These are phyloP conservation scores for Vigna trinervia DNA, from an alignment of 306 rosid genomes.

Conservation along the genomic window DNA sequence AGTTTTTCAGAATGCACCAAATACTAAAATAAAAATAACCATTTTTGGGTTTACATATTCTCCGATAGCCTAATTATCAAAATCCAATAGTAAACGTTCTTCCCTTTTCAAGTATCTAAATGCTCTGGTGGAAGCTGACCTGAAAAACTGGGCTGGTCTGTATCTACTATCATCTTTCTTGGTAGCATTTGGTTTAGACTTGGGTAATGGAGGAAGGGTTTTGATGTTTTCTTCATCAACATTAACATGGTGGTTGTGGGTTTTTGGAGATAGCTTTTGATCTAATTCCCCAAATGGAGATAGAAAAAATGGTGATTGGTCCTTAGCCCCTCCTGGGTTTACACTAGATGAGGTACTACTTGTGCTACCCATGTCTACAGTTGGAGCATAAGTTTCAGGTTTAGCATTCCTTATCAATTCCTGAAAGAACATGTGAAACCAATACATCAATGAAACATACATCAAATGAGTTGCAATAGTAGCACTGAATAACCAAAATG, in stretches of 20 bases:
- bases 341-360: constrained; percentile 59
- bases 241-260: constrained; percentile 38
- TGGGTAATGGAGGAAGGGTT: constrained; percentile 65
- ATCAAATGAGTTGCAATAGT: constrained; percentile 15
- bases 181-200: constrained; percentile 47
- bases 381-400: constrained; percentile 45
- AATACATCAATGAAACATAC: neutral
- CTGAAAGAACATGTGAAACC: constrained; percentile 48
- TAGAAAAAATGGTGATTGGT: constrained; percentile 52
- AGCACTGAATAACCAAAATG: constrained; percentile 26
- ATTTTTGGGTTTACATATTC: constrained; percentile 33
- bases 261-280: constrained; percentile 42
- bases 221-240: constrained; percentile 38
- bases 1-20: constrained; percentile 35
- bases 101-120: constrained; percentile 50
- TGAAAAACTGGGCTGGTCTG: constrained; percentile 52
- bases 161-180: constrained; percentile 47
- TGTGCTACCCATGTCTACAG: constrained; percentile 52
- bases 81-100: constrained; percentile 48
- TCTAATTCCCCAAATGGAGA: constrained; percentile 47
- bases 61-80: constrained; percentile 43
- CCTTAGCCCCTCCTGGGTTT: constrained; percentile 52
- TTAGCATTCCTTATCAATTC: constrained; percentile 43
- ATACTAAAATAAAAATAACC: constrained; percentile 14
- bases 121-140: constrained; percentile 79